These are phyloP conservation scores for Calonectria fujianensis DNA, from an alignment of 2,329 filamentous ascomycete genomes.

Conservation along the genomic window DNA sequence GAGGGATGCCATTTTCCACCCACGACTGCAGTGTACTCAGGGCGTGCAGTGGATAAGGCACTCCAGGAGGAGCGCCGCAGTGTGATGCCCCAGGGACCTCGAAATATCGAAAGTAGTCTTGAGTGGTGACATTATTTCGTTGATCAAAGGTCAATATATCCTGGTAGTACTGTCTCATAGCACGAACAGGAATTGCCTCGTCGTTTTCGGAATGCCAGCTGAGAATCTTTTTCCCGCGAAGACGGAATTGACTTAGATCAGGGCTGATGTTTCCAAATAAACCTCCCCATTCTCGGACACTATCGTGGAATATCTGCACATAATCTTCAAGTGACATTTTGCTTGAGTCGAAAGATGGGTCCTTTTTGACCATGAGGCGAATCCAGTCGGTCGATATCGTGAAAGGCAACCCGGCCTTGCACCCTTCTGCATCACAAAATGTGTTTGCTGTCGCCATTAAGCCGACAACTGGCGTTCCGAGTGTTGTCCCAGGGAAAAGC, in stretches of 20 bases:
- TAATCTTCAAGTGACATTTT: not conserved
- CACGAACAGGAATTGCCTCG: slow-evolving; percentile 10
- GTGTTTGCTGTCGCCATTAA: slow-evolving; percentile 9
- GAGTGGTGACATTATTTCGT: not conserved
- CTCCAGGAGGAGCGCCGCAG: not conserved
- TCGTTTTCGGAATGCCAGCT: slow-evolving; percentile 15
- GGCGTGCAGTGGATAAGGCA: slow-evolving; percentile 6
- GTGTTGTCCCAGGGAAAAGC: not conserved
- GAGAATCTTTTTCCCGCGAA: not conserved
- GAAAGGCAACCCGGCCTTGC: not conserved
- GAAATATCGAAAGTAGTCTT: slow-evolving; percentile 32
- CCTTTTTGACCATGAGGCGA: slow-evolving; percentile 8
- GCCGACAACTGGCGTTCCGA: not conserved
- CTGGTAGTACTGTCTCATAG: slow-evolving; percentile 17
- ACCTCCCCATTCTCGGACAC: not conserved
- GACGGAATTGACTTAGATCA: not conserved
- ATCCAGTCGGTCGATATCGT: slow-evolving; percentile 6
- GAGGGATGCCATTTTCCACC: slow-evolving; percentile 26
- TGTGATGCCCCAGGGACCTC: slow-evolving; percentile 30
- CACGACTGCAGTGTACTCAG: slow-evolving; percentile 11
- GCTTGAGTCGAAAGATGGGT: not conserved
- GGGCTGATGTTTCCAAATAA: not conserved
- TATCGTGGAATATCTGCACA: not conserved
- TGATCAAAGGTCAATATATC: not conserved
- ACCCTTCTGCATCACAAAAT: not conserved